phyloP scores from a whole-genome alignment of 768 basidiomycete genomes.

The Megacollybia marginata region DNA sequence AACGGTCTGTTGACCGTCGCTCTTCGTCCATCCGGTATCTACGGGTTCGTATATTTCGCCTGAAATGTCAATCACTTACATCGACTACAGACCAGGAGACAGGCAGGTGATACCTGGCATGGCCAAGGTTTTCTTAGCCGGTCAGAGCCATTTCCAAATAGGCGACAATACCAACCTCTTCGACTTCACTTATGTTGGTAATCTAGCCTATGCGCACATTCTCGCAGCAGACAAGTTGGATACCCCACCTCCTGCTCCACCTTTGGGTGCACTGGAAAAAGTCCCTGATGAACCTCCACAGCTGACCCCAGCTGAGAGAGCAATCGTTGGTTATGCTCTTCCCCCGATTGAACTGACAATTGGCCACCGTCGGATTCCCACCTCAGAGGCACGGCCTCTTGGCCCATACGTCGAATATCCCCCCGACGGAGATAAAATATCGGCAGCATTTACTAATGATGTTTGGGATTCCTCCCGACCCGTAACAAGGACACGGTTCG shows the following conservation, averaged over 20 bases:
- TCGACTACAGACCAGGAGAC: slow-evolving; percentile 70
- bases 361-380: slow-evolving; percentile 62
- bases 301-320: slow-evolving; percentile 33
- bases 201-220: slow-evolving; percentile 90
- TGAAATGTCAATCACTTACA: not conserved
- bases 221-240: slow-evolving; percentile 87
- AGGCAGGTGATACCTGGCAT: slow-evolving; percentile 80
- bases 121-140: slow-evolving; percentile 67
- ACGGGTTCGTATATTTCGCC: slow-evolving; percentile 55
- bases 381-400: slow-evolving; percentile 71
- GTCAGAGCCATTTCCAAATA: slow-evolving; percentile 88
- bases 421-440: slow-evolving; percentile 47
- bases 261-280: slow-evolving; percentile 27
- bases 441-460: slow-evolving; percentile 47
- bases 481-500: slow-evolving; percentile 73
- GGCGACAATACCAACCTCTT: slow-evolving; percentile 91
- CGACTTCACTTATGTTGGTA: slow-evolving; percentile 96
- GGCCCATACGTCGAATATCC: slow-evolving; percentile 71
- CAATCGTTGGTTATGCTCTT: slow-evolving; percentile 43
- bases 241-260: slow-evolving; percentile 37
- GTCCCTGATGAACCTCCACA: slow-evolving; percentile 25
- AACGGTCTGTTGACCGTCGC: slow-evolving; percentile 84
- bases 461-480: slow-evolving; percentile 36
- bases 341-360: slow-evolving; percentile 59
- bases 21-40: slow-evolving; percentile 89